Conservation (phyloP, 805 yeast species). For the Schwanniomyces vanrijiae region DNA sequence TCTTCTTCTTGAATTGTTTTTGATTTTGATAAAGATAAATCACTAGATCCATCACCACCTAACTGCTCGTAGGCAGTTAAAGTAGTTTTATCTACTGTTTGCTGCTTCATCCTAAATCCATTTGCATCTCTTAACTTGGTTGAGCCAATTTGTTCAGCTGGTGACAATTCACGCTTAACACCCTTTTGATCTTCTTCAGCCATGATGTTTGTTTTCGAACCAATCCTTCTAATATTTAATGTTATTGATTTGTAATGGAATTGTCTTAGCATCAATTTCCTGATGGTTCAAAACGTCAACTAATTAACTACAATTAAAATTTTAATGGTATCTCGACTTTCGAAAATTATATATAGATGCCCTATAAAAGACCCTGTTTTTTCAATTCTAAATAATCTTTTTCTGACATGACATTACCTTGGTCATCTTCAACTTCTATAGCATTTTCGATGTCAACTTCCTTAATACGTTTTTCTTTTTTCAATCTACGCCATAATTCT, state of each 20-base stretch:
- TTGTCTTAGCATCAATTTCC: background rate
- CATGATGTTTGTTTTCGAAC: background rate
- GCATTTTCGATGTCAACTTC: slow-evolving; percentile 50
- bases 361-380: slow-evolving; percentile 76
- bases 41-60: slow-evolving; percentile 30
- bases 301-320: background rate
- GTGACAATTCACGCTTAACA: slow-evolving; percentile 9
- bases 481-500: slow-evolving; percentile 51
- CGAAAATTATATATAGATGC: background rate
- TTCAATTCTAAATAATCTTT: slow-evolving; percentile 81
- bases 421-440: slow-evolving; percentile 85
- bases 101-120: slow-evolving; percentile 49
- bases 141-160: slow-evolving; percentile 2
- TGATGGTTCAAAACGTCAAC: background rate
- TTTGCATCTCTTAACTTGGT: slow-evolving; percentile 35
- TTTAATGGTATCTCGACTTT: background rate
- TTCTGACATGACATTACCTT: slow-evolving; percentile 89
- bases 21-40: slow-evolving; percentile 18
- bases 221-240: background rate
- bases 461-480: slow-evolving; percentile 32
- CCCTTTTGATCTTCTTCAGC: slow-evolving; percentile 6
- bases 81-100: slow-evolving; percentile 43
- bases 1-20: slow-evolving; percentile 54
- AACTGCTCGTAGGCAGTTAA: slow-evolving; percentile 41
- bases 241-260: background rate